Evolutionary conservation across 768 basidiomycete species (phyloP), one percentile per base, ranked within the genome.

Genomic region (Obba rivulosa): DNA sequence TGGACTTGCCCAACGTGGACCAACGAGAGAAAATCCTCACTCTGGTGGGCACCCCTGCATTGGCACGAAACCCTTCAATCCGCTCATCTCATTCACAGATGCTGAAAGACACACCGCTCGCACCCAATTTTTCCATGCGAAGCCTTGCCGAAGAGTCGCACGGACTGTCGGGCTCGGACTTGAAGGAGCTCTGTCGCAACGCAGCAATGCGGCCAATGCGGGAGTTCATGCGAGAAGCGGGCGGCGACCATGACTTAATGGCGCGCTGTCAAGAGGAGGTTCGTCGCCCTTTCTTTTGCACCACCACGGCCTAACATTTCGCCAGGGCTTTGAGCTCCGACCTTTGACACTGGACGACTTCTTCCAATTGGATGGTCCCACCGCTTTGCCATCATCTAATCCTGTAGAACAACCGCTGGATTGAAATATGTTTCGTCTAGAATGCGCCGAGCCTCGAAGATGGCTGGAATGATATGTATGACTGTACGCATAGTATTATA

Each of bases 151-250:
- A 73, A 16, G 72, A 76, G 25, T 80, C 92, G 1, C 79, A 80
- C 18, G 87, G 90, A 1, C 69, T 81, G 21, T 94, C 92, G 2
- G 94, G 95, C 3, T 92, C 92, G 2, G 95, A 97, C 64, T 68
- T 98, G 46, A 81, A 85, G 57, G 95, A 99, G 68, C 72, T 94
- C 13, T 97, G 94, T 65, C 76, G 95, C 46, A 92, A 83, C 56
- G 94, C 95, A 1, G 93, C 91, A 0, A 95, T 97, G 92, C 78
- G 83, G 1, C 91, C 92, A 4, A 86, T 94, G 18, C 79, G 90
- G 22, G 92, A 94, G 60, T 85, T 81, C 56, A 82, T 93, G 74
- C 74, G 82, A 31, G 69, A 70, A 67, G 57, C 72, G 61, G 61
- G 67, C 59, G 53, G 66, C 67, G 60, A 79, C 58, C 62, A 77